phyloP scores from a whole-genome alignment of 768 basidiomycete species.

The Suillus alpinus region DNA sequence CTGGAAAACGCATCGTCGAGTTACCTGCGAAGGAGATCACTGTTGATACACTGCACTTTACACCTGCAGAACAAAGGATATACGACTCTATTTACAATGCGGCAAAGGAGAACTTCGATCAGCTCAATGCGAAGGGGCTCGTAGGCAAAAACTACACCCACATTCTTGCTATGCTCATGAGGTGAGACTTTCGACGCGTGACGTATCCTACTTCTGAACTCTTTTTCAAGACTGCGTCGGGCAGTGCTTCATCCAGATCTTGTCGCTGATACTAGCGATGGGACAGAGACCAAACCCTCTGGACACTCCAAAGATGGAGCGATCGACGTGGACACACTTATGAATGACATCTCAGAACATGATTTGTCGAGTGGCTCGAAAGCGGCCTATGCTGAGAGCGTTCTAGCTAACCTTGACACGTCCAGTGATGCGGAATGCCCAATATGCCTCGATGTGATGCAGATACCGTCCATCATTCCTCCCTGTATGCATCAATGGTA shows the following conservation, averaged over 20 bases:
- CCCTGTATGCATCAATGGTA: slow-evolving; percentile 77
- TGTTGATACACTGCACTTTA: slow-evolving; percentile 78
- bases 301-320: slow-evolving; percentile 33
- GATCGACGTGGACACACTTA: slow-evolving; percentile 58
- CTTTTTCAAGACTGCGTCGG: slow-evolving; percentile 64
- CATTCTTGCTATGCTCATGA: slow-evolving; percentile 93
- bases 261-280: slow-evolving; percentile 56
- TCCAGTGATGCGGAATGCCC: slow-evolving; percentile 69
- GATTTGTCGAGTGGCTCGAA: slow-evolving; percentile 25
- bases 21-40: slow-evolving; percentile 81
- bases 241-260: slow-evolving; percentile 90
- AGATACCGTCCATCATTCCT: slow-evolving; percentile 66
- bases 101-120: slow-evolving; percentile 79
- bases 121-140: slow-evolving; percentile 73
- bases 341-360: slow-evolving; percentile 48
- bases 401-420: slow-evolving; percentile 55
- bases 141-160: slow-evolving; percentile 80
- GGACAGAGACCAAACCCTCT: slow-evolving; percentile 33
- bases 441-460: slow-evolving; percentile 79
- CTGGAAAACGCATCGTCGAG: slow-evolving; percentile 86
- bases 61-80: slow-evolving; percentile 75
- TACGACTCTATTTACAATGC: slow-evolving; percentile 84
- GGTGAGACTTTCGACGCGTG: slow-evolving; percentile 42
- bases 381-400: slow-evolving; percentile 57
- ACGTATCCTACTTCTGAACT: slow-evolving; percentile 6